Conservation (phyloP, 2,329 filamentous ascomycete genomes). For the Paracamarosporium sp. region DNA sequence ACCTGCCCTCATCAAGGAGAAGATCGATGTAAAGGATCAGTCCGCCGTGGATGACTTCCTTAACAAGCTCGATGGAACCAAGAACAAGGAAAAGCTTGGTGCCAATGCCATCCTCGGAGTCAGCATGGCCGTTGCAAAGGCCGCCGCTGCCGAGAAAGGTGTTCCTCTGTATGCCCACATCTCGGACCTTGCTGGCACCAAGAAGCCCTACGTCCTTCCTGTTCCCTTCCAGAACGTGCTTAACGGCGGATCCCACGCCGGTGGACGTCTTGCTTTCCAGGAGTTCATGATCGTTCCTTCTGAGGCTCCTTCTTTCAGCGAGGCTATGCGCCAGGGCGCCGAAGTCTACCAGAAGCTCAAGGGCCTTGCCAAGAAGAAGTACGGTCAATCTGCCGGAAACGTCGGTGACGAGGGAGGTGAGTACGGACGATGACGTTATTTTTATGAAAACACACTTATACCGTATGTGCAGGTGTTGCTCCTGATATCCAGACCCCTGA, state of each 20-base stretch:
- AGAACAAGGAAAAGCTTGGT: slow-evolving; percentile 65
- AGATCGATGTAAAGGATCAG: slow-evolving; percentile 62
- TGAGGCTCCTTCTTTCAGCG: slow-evolving; percentile 86
- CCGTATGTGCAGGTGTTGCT: slow-evolving; percentile 66
- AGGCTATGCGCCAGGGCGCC: slow-evolving; percentile 93
- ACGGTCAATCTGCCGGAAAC: slow-evolving; percentile 97
- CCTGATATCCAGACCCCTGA: slow-evolving; percentile 97
- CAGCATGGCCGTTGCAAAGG: slow-evolving; percentile 66
- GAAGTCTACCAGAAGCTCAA: slow-evolving; percentile 99
- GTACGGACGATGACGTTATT: not conserved
- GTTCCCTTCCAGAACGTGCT: slow-evolving; percentile 60
- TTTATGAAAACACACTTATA: not conserved
- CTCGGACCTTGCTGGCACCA: slow-evolving; percentile 59
- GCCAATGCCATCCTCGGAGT: slow-evolving; percentile 68
- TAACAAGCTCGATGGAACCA: slow-evolving; percentile 61
- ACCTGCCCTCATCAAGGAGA: slow-evolving; percentile 61
- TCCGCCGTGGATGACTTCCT: slow-evolving; percentile 61
- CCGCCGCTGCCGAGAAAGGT: slow-evolving; percentile 61
- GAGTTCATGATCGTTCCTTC: slow-evolving; percentile 63
- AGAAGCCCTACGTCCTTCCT: slow-evolving; percentile 62
- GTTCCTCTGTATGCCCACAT: slow-evolving; percentile 66
- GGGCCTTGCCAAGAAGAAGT: slow-evolving; percentile 97
- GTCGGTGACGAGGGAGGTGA: slow-evolving; percentile 96
- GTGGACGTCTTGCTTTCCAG: slow-evolving; percentile 78
- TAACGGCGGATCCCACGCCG: slow-evolving; percentile 86